A percentile compares a stretch with the other conserved stretches of the same genome.
Evolutionary conservation across 2,329 filamentous ascomycete genomes (phyloP).

Genomic region (Aspergillus arachidicola): DNA sequence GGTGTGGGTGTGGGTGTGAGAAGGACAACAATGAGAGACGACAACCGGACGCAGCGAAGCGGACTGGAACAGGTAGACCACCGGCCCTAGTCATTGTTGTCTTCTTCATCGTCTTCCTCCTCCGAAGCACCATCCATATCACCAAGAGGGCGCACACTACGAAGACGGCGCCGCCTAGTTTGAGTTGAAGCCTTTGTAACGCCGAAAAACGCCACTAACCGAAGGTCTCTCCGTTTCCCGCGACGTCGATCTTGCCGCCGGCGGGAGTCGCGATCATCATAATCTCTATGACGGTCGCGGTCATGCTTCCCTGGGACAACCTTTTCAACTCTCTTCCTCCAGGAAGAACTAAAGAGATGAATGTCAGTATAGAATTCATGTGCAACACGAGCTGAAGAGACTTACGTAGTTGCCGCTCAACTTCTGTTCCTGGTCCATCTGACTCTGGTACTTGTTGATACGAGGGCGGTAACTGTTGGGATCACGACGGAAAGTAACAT

Average conservation of each 20-base stretch:
- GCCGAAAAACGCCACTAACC: constrained; percentile 45
- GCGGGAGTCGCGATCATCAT: constrained; percentile 40
- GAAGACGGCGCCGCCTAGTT: constrained; percentile 33
- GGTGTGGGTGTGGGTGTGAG: constrained; percentile 8
- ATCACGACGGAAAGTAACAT: constrained; percentile 98
- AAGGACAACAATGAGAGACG: constrained; percentile 19
- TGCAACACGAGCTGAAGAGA: constrained; percentile 25
- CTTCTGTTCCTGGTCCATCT: constrained; percentile 98
- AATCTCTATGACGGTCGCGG: constrained; percentile 38
- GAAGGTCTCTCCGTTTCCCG: constrained; percentile 34
- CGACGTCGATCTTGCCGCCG: constrained; percentile 36
- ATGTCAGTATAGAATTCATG: constrained; percentile 11
- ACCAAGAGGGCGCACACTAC: constrained; percentile 50
- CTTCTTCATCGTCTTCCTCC: constrained; percentile 58
- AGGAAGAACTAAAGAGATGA: constrained; percentile 77
- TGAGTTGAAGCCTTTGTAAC: constrained; percentile 42
- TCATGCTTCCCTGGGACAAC: constrained; percentile 52
- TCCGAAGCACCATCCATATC: constrained; percentile 58
- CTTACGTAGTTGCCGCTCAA: constrained; percentile 84
- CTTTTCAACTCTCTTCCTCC: constrained; percentile 78
- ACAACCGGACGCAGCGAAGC: constrained; percentile 17
- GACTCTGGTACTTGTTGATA: constrained; percentile 96
- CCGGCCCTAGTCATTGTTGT: constrained; percentile 44
- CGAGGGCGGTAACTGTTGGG: constrained; percentile 93
- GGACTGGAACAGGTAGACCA: constrained; percentile 15